Conservation (phyloP, 2,329 filamentous ascomycete genomes). For the Thelonectria discophora region DNA sequence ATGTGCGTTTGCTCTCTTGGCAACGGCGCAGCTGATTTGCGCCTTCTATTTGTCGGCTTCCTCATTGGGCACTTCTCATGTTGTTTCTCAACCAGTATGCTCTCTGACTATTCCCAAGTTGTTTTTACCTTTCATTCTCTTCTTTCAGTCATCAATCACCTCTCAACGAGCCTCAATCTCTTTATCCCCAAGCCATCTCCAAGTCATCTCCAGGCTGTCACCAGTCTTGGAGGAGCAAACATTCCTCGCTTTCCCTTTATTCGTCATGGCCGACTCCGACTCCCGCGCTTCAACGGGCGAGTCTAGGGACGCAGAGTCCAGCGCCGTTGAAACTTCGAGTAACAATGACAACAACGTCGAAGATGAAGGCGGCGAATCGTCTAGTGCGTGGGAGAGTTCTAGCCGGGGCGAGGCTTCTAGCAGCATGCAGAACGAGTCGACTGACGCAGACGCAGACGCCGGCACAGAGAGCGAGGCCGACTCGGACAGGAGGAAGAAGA, state of each 20-base stretch:
- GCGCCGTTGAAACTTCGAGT: slow-evolving; percentile 4
- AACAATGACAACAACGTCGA: not conserved
- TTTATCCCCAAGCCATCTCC: too few species aligned
- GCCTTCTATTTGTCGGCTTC: too few species aligned
- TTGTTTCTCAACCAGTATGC: too few species aligned
- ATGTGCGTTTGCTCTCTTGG: too few species aligned
- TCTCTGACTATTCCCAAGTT: too few species aligned
- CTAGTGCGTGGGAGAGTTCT: not conserved
- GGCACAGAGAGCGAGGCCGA: not conserved
- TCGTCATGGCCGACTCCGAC: not conserved
- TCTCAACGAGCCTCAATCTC: too few species aligned
- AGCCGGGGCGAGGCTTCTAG: not conserved
- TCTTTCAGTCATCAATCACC: too few species aligned
- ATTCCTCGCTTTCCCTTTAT: not conserved
- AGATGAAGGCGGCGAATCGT: not conserved
- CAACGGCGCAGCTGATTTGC: too few species aligned
- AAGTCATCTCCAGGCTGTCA: too few species aligned
- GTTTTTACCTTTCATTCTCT: too few species aligned
- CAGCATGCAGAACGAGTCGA: not conserved
- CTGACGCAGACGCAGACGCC: not conserved
- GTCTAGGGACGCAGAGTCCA: slow-evolving; percentile 2
- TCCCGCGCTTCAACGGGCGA: not conserved
- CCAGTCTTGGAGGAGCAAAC: too few species aligned
- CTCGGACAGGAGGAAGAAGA: not conserved
- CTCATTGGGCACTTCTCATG: too few species aligned